Evolutionary conservation across 176 grass and related monocot species (phyloP).

Genomic region (Rhynchospora breviuscula): DNA sequence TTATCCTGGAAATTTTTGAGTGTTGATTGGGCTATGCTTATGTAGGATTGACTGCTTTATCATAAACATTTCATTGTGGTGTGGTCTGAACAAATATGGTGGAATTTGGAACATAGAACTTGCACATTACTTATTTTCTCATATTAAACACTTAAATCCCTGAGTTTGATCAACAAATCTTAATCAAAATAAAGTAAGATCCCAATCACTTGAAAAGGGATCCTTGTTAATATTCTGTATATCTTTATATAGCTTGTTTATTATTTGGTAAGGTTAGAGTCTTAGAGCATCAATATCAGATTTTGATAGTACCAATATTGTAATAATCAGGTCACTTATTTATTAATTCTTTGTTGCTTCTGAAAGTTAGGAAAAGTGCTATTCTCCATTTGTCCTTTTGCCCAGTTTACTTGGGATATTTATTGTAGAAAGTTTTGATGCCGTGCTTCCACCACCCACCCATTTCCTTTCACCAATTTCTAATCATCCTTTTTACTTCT

Average conservation of each 20-base stretch:
- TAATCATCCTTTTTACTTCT: background rate
- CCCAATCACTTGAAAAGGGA: background rate
- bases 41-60: background rate
- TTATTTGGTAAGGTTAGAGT: background rate
- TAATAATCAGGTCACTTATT: background rate
- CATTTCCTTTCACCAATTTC: background rate
- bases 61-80: background rate
- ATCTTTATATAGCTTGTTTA: background rate
- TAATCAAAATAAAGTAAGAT: conserved; percentile 4
- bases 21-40: background rate
- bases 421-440: no score
- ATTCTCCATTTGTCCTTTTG: background rate
- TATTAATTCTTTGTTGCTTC: background rate
- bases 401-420: background rate
- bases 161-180: background rate
- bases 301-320: background rate
- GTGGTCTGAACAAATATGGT: background rate
- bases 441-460: no score
- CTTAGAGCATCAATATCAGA: background rate
- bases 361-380: background rate
- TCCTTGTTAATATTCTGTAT: background rate
- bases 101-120: background rate
- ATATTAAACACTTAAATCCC: background rate
- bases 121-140: background rate
- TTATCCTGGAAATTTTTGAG: conserved; percentile 7